Evolutionary conservation across 352 stramenopile genomes (phyloP).

Genomic region (Phytophthora melonis): DNA sequence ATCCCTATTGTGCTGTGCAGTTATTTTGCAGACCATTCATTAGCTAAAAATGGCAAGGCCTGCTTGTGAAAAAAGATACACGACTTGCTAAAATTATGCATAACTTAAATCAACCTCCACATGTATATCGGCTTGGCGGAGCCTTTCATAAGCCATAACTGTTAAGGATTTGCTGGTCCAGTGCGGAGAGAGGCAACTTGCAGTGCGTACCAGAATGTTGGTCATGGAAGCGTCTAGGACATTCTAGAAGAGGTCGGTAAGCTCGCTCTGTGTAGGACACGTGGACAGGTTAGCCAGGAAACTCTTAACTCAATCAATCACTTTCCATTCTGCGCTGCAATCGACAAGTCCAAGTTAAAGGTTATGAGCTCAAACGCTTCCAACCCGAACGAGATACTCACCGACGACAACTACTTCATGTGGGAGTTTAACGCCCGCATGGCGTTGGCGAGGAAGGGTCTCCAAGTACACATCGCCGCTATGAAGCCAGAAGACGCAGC

Average conservation of each 20-base stretch:
- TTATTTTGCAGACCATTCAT: no score
- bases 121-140: no score
- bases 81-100: no score
- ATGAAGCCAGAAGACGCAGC: slow-evolving; percentile 17
- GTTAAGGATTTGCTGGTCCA: no score
- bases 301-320: neutral
- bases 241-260: neutral
- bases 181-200: neutral
- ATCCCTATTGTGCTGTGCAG: no score
- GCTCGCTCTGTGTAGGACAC: neutral
- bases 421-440: slow-evolving; percentile 32
- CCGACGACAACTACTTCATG: slow-evolving; percentile 17
- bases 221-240: neutral
- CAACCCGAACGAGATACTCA: slow-evolving; percentile 9
- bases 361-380: slow-evolving; percentile 2
- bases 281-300: neutral
- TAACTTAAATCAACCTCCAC: no score
- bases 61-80: no score
- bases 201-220: neutral
- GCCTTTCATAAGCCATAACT: no score
- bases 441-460: slow-evolving; percentile 21
- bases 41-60: no score
- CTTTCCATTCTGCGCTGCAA: neutral
- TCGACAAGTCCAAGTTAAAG: slow-evolving; percentile 2
- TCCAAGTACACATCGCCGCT: slow-evolving; percentile 15